Evolutionary conservation across 2,329 filamentous ascomycete species (phyloP).

Genomic region (Bipolaris gigantea): DNA sequence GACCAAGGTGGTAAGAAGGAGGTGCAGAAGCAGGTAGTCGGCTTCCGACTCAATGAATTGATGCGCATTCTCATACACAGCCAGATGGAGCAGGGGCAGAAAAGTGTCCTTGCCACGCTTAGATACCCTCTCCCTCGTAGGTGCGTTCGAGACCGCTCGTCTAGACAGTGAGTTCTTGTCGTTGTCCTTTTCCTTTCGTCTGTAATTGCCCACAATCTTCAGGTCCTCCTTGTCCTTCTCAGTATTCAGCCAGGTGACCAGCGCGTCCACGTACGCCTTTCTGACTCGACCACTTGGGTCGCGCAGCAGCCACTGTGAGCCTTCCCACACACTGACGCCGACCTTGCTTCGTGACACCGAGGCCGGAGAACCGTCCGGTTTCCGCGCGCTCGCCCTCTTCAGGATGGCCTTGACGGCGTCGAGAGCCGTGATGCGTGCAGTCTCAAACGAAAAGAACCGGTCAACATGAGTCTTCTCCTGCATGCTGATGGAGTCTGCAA

Average conservation of each 20-base stretch:
- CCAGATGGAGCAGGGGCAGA: constrained; percentile 78
- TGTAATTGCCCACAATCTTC: constrained; percentile 61
- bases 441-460: constrained; percentile 65
- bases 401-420: constrained; percentile 81
- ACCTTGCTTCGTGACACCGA: constrained; percentile 74
- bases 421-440: constrained; percentile 66
- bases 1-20: constrained; percentile 74
- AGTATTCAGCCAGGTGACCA: constrained; percentile 81
- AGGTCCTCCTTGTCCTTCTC: constrained; percentile 72
- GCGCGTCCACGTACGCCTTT: constrained; percentile 80
- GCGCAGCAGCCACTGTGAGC: constrained; percentile 89
- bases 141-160: constrained; percentile 70
- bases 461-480: constrained; percentile 57
- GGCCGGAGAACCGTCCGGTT: constrained; percentile 47
- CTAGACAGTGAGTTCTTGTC: constrained; percentile 53
- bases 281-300: constrained; percentile 78
- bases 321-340: constrained; percentile 85
- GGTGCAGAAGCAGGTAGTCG: constrained; percentile 75
- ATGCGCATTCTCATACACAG: constrained; percentile 84
- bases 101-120: constrained; percentile 68
- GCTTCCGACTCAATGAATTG: constrained; percentile 64
- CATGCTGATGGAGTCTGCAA: constrained; percentile 52
- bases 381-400: constrained; percentile 68
- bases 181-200: constrained; percentile 46
- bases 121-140: constrained; percentile 60